A percentile compares a stretch with the other conserved stretches of the same genome.
These are phyloP conservation scores for Melastoma malabathricum DNA, from an alignment of 345 rosid species.

Conservation along the genomic window DNA sequence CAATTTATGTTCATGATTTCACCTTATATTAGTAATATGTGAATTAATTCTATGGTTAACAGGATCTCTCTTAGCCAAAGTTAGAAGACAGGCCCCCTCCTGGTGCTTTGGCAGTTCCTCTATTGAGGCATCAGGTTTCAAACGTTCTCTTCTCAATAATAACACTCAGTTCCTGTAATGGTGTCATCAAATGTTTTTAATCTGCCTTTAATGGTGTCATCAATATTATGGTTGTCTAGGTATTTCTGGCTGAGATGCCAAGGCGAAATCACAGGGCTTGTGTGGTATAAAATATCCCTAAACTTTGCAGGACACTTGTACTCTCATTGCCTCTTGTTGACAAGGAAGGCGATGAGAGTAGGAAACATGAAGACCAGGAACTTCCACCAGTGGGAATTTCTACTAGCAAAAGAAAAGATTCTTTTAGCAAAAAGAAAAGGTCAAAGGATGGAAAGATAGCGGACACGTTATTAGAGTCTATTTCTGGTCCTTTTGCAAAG, in stretches of 20 bases:
- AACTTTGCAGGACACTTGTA: too few species aligned
- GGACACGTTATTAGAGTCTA: constrained; percentile 28
- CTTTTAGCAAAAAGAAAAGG: constrained; percentile 36
- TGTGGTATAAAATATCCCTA: too few species aligned
- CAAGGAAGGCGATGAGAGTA: too few species aligned
- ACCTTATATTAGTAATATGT: neutral
- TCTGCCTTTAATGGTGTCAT: too few species aligned
- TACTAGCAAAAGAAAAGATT: constrained; percentile 23
- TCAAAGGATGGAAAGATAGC: constrained; percentile 44
- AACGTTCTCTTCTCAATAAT: neutral
- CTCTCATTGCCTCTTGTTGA: too few species aligned
- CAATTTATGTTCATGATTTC: neutral
- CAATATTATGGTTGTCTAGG: too few species aligned
- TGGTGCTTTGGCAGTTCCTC: constrained; percentile 71
- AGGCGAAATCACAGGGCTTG: too few species aligned
- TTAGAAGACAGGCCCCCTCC: constrained; percentile 77
- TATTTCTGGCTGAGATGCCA: too few species aligned
- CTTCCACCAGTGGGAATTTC: too few species aligned
- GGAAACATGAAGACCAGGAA: too few species aligned
- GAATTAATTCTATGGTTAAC: constrained; percentile 15
- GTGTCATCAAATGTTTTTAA: too few species aligned
- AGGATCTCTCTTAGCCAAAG: constrained; percentile 72
- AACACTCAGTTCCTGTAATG: too few species aligned
- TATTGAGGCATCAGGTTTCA: constrained; percentile 83
- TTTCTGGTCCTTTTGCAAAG: constrained; percentile 76